These are phyloP conservation scores for Pichia sp. DNA, from an alignment of 1,139 yeast genomes.

Conservation along the genomic window DNA sequence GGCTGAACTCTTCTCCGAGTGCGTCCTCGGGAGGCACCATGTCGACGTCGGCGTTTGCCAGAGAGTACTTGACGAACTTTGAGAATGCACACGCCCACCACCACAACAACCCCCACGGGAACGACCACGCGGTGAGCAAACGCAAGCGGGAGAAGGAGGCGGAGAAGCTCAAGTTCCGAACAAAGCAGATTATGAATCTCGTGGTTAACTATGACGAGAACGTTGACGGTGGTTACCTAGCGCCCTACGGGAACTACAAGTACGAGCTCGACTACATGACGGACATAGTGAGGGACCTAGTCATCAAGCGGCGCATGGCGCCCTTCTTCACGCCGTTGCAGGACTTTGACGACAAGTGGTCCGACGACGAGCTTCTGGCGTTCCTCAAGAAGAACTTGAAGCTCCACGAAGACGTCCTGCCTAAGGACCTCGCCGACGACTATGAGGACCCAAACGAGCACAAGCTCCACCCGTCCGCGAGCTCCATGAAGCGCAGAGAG, in stretches of 20 bases:
- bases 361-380: constrained; percentile 60
- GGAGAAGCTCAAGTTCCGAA: constrained; percentile 47
- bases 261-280: constrained; percentile 72
- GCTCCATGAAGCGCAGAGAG: constrained; percentile 49
- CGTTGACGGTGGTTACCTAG: constrained; percentile 77
- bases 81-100: constrained; percentile 8
- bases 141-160: constrained; percentile 28
- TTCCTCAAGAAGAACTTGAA: constrained; percentile 47
- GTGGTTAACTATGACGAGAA: constrained; percentile 55
- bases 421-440: constrained; percentile 51
- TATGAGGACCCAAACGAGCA: constrained; percentile 56
- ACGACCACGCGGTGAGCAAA: neutral
- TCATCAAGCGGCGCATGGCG: constrained; percentile 65
- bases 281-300: constrained; percentile 61
- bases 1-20: constrained; percentile 8
- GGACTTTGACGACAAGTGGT: constrained; percentile 74
- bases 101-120: constrained; percentile 1
- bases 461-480: constrained; percentile 49
- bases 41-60: constrained; percentile 17
- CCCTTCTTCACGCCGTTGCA: constrained; percentile 90
- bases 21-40: constrained; percentile 8
- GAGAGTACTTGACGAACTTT: constrained; percentile 16
- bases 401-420: constrained; percentile 57
- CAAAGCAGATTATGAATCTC: constrained; percentile 50
- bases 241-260: constrained; percentile 84